Conservation (phyloP, 2,329 filamentous ascomycete genomes). For the Claviceps paspali region DNA sequence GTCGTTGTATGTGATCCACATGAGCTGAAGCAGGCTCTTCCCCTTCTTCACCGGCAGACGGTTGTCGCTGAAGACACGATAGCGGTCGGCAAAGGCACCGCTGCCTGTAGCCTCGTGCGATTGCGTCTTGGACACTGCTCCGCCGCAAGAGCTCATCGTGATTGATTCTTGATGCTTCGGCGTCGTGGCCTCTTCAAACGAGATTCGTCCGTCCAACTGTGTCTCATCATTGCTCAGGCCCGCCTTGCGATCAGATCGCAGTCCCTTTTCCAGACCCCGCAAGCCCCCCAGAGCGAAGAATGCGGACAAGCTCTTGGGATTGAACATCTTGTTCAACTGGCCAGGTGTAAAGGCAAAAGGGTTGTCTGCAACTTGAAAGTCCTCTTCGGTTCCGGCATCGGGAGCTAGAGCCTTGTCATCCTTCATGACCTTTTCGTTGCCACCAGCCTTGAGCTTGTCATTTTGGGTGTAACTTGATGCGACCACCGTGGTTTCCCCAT, state of each 20-base stretch:
- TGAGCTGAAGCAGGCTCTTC: constrained; percentile 55
- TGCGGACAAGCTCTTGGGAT: constrained; percentile 73
- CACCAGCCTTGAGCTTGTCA: constrained; percentile 24
- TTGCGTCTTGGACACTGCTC: constrained; percentile 1
- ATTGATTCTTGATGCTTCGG: constrained; percentile 18
- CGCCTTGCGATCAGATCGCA: constrained; percentile 54
- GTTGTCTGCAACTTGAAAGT: constrained; percentile 64
- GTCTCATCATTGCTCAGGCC: constrained; percentile 69
- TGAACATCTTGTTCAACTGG: constrained; percentile 73
- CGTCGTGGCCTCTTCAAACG: constrained; percentile 54
- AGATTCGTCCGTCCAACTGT: constrained; percentile 45
- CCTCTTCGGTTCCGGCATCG: constrained; percentile 58
- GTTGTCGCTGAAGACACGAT: constrained; percentile 58
- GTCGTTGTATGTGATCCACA: constrained; percentile 76
- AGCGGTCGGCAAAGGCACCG: constrained; percentile 43
- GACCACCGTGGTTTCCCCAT: constrained; percentile 46
- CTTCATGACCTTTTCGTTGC: constrained; percentile 42
- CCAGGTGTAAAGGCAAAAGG: constrained; percentile 76
- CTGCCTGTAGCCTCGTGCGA: constrained; percentile 7
- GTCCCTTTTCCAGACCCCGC: constrained; percentile 60
- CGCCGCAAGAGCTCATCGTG: constrained; percentile 14
- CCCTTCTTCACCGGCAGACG: constrained; percentile 58
- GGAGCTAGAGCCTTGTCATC: constrained; percentile 57
- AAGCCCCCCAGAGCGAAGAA: constrained; percentile 72
- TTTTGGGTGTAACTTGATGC: constrained; percentile 27